Base-by-base conservation (phyloP, 768 basidiomycete species). In the Crassisporium funariophilum region DNA sequence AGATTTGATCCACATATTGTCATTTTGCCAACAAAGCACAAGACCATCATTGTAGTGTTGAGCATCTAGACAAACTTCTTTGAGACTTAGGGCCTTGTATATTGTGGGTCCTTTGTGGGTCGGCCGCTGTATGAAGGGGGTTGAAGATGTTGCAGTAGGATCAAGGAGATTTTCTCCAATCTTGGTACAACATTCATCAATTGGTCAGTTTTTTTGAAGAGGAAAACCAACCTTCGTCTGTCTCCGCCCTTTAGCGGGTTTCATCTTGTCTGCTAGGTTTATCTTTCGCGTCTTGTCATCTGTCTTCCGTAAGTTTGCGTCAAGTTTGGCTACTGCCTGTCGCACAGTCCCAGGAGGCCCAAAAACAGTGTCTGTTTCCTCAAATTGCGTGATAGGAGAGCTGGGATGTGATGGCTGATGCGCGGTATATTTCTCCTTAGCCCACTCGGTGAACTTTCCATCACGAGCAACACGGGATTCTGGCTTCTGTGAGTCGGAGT, bases 361-460 rank as follows among this genome's bases (percentile, higher is more conserved):
- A n/a, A n/a, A n/a, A n/a, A n/a, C n/a, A n/a, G n/a, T n/a, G n/a
- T n/a, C n/a, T n/a, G n/a, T n/a, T n/a, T n/a, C n/a, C n/a, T n/a
- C n/a, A n/a, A n/a, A n/a, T n/a, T n/a, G n/a, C n/a, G n/a, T n/a
- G n/a, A n/a, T n/a, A n/a, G 19, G 17, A 33, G 12, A 8, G 31
- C 8, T 31, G 24, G n/a, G 11, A n/a, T 19, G 12, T 43, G 39
- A 13, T 35, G 20, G n/a, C 5, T 44, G 21, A 6, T 11, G 4
- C 6, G 11, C n/a, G 33, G 27, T 33, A 35, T 35, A 49, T 12
- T 6, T 22, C 22, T 23, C 20, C 4, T 44, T 42, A 3, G 42
- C 25, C 40, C 42, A 23, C 39, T 24, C 35, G 11, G 50, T 51
- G 17, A 46, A 41, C 34, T 41, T 40, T 31, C 50, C 50, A 40